Base-by-base conservation (phyloP, 2,329 filamentous ascomycete genomes). In the Zelopaecilomyces penicillatus region DNA sequence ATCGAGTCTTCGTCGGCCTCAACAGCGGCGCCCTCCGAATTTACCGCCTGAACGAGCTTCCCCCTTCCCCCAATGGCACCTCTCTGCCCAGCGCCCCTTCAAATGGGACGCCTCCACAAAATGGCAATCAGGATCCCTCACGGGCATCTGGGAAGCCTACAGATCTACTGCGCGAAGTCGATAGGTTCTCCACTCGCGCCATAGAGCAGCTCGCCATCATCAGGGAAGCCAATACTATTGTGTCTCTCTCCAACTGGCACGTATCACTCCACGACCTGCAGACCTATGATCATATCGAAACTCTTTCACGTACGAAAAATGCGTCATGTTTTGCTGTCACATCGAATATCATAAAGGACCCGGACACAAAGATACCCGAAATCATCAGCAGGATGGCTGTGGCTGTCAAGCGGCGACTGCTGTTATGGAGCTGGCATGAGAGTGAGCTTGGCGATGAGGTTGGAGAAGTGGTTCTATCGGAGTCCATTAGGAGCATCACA, bases 371-470 rank as follows among this genome's bases (percentile, higher is more conserved):
- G 27, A 90, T 98, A 41, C 90, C 89, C 1, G 87, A 91, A 54
- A 94, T 98, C 45, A 90, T 97, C 52, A 95, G 88, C 44, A 77
- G 89, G 33, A 71, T 98, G 42, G 93, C 89, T 5, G 91, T 98
- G 8, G 89, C 89, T 4, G 87, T 96, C 31, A 97, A 97, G 73
- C 76, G 93, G 58, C 86, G 87, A 57, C 73, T 98, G 42, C 64
- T 97, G 49, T 67, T 96, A 44, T 98, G 93, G 90, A 87, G 83
- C 57, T 98, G 94, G 93, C 85, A 93, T 56, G 90, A 95, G 62
- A 93, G 89, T 71, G 93, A 97, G 68, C 74, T 96, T 36, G 77
- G 77, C 39, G 73, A 78, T 4, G 81, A 93, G 31, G 80, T 83
- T 0, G 71, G 72, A 29, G 93, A 97, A 66, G 78, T 96, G 33